Evolutionary conservation across 1,284 basidiomycete genomes (phyloP).

Genomic region (Takashimella tepidaria): DNA sequence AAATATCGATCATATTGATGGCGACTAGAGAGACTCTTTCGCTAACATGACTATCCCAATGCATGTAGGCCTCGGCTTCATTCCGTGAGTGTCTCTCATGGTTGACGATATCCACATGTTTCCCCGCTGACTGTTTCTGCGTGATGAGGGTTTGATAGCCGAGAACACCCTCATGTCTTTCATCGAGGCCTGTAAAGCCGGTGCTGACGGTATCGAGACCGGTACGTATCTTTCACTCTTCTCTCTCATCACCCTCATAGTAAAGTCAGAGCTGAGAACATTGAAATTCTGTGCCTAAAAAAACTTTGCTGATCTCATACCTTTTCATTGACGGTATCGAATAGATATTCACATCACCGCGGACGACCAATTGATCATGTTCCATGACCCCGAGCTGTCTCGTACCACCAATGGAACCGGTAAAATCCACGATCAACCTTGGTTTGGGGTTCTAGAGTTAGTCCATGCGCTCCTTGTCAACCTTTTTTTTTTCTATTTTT

Average conservation of each 20-base stretch:
- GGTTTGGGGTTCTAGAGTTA: conserved; percentile 47
- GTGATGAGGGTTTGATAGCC: too few relatives aligned
- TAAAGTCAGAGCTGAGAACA: too few relatives aligned
- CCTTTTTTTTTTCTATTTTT: too few relatives aligned
- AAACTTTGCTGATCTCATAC: background rate
- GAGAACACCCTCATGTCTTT: conserved; percentile 93
- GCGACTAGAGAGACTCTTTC: background rate
- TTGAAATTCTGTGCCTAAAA: too few relatives aligned
- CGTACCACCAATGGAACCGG: conserved; percentile 56
- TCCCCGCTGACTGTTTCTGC: too few relatives aligned
- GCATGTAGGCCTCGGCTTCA: conserved; percentile 76
- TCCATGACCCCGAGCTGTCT: conserved; percentile 73
- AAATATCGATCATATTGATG: background rate
- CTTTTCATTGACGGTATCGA: background rate
- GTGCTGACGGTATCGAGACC: conserved; percentile 92
- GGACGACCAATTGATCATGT: conserved; percentile 89
- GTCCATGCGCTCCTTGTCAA: conserved; percentile 11
- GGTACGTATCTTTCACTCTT: conserved; percentile 29
- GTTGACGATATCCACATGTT: background rate
- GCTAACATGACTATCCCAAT: conserved; percentile 42
- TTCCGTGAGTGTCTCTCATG: conserved; percentile 52
- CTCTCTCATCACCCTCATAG: background rate
- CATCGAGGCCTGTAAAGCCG: conserved; percentile 84
- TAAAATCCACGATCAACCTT: conserved; percentile 51
- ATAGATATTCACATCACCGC: conserved; percentile 90